Conservation (phyloP, 768 basidiomycete species). For the Leccinum rimulosum region DNA sequence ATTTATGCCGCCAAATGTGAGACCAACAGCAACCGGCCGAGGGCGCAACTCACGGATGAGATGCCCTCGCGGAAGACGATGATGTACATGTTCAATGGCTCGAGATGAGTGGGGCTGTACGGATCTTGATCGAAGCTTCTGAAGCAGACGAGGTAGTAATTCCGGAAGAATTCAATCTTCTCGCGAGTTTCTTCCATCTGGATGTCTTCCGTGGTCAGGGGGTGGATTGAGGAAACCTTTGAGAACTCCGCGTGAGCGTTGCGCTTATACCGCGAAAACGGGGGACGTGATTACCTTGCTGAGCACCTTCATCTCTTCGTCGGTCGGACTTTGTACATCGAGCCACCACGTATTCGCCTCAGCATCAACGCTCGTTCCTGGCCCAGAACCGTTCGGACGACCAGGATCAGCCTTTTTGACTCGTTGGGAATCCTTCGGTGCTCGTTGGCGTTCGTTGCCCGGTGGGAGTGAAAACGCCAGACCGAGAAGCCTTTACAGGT, state of each 20-base stretch:
- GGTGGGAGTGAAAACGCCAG: constrained; percentile 1
- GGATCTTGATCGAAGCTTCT: constrained; percentile 98
- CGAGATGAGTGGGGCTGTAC: constrained; percentile 94
- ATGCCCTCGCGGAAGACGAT: constrained; percentile 98
- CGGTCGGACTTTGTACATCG: constrained; percentile 89
- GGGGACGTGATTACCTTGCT: constrained; percentile 61
- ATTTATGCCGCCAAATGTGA: background rate
- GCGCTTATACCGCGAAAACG: background rate
- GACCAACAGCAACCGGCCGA: background rate
- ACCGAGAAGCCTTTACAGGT: constrained; percentile 7
- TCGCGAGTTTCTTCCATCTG: constrained; percentile 99
- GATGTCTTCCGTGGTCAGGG: constrained; percentile 98
- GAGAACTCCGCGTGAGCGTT: constrained; percentile 5
- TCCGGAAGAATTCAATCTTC: constrained; percentile 98
- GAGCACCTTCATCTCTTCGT: constrained; percentile 97
- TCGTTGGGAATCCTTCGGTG: constrained; percentile 2
- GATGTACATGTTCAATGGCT: constrained; percentile 99
- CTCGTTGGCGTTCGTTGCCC: constrained; percentile 10
- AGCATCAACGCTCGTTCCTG: constrained; percentile 34
- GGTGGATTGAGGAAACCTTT: constrained; percentile 95
- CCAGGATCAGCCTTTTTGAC: constrained; percentile 13
- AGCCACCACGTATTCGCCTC: constrained; percentile 96
- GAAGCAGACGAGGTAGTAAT: constrained; percentile 99
- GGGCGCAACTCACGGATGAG: constrained; percentile 64
- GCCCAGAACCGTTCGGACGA: constrained; percentile 24